Percentiles rank a stretch among this genome's conserved stretches.
These are phyloP conservation scores for Volvox carteri DNA, from an alignment of 163 green algal species.

Conservation along the genomic window DNA sequence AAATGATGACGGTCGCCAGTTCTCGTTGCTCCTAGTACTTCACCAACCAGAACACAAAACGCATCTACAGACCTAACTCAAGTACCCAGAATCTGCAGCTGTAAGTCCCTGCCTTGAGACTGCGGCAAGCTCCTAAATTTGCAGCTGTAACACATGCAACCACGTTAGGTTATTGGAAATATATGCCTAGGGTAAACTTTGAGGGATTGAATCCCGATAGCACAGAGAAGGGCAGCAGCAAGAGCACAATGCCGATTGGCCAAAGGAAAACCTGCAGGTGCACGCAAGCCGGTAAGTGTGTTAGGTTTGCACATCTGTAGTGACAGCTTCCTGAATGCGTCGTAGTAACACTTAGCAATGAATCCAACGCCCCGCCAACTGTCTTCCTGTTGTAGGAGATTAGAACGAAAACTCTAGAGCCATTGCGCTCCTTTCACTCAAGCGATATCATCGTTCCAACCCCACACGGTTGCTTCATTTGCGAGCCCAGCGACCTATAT, in stretches of 20 bases:
- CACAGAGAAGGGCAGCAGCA: conserved; percentile 84
- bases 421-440: not conserved
- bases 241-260: conserved; percentile 84
- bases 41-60: too few relatives aligned
- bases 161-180: conserved; percentile 73
- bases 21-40: too few relatives aligned
- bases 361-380: not conserved
- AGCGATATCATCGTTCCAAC: not conserved
- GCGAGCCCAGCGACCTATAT: too few relatives aligned
- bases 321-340: not conserved
- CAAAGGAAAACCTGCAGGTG: conserved; percentile 89
- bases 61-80: too few relatives aligned
- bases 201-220: conserved; percentile 89
- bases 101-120: too few relatives aligned
- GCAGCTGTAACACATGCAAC: not conserved
- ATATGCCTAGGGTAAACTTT: conserved; percentile 83
- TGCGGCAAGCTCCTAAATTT: too few relatives aligned
- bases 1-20: too few relatives aligned
- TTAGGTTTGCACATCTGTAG: not conserved
- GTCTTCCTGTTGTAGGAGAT: not conserved
- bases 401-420: not conserved
- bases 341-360: not conserved
- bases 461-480: not conserved
- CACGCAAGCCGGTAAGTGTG: not conserved
- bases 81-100: too few relatives aligned